Conservation (phyloP, 495 filamentous ascomycete genomes). For the Corynascus novoguineensis region DNA sequence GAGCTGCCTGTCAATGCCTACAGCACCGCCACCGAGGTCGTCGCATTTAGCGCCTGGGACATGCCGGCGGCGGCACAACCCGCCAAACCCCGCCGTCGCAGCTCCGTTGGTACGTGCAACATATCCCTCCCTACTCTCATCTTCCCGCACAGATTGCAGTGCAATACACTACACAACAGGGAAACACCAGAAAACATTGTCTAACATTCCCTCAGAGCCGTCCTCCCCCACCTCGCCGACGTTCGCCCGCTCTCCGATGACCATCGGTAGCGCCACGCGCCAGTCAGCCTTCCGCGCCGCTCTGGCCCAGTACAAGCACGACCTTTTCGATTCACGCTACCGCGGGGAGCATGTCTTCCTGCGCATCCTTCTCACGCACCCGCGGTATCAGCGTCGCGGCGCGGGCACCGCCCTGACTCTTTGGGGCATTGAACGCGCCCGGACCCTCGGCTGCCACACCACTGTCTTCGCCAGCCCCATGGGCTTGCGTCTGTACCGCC, state of each 20-base stretch:
- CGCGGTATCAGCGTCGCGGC: conserved; percentile 43
- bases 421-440: conserved; percentile 43
- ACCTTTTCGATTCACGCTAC: conserved; percentile 22
- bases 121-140: too few species aligned
- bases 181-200: neutral
- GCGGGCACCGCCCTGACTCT: conserved; percentile 46
- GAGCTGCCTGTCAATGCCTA: conserved; percentile 18
- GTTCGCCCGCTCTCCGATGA: conserved; percentile 13
- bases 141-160: too few species aligned
- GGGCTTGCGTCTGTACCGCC: conserved; percentile 23
- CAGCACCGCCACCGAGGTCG: conserved; percentile 10
- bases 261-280: conserved; percentile 22
- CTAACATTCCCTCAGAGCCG: neutral
- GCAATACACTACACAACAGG: neutral
- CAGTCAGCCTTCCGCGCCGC: conserved; percentile 20
- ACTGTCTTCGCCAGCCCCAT: conserved; percentile 30
- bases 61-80: neutral
- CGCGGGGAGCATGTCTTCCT: conserved; percentile 33
- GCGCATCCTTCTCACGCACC: conserved; percentile 47
- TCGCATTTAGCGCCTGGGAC: conserved; percentile 30
- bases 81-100: neutral
- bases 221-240: conserved; percentile 2
- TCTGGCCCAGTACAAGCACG: conserved; percentile 13
- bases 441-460: conserved; percentile 14
- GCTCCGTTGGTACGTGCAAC: conserved; percentile 10